These are phyloP conservation scores for Cupressus sempervirens DNA, from an alignment of 75 land plant species.

Conservation along the genomic window DNA sequence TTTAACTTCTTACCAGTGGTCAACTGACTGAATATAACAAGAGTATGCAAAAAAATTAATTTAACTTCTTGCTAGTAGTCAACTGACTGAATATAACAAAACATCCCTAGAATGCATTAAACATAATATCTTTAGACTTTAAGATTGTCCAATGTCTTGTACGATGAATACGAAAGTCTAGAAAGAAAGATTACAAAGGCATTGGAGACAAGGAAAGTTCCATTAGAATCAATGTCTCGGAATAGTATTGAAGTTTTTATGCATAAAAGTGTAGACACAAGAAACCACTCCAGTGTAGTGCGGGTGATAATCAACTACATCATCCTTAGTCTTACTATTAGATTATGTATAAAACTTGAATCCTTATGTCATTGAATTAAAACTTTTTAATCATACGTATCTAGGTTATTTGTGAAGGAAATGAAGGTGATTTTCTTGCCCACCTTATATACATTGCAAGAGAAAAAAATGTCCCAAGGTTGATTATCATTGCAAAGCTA, in stretches of 20 bases:
- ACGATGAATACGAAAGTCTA: not conserved
- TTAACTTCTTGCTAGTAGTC: too few relatives aligned
- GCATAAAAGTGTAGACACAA: not conserved
- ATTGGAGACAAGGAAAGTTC: not conserved
- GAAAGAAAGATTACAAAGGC: not conserved
- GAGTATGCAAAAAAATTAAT: too few relatives aligned
- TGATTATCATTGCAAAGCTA: constrained; percentile 54
- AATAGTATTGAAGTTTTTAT: not conserved
- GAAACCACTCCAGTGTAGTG: not conserved
- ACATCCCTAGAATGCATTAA: not conserved
- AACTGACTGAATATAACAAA: too few relatives aligned
- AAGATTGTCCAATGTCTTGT: not conserved
- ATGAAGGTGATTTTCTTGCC: constrained; percentile 23
- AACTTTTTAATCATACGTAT: not conserved
- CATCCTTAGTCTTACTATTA: not conserved
- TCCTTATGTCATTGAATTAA: not conserved
- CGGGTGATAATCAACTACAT: not conserved
- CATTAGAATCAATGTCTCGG: not conserved
- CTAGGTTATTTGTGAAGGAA: constrained; percentile 1
- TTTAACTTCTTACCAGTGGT: not conserved
- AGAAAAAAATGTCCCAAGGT: constrained; percentile 33
- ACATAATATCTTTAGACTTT: not conserved
- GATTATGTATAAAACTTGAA: not conserved
- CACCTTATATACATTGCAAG: constrained; percentile 43
- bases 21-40: not conserved